phyloP scores from a whole-genome alignment of 257 asterid species.

The Solanum raphanifolium region DNA sequence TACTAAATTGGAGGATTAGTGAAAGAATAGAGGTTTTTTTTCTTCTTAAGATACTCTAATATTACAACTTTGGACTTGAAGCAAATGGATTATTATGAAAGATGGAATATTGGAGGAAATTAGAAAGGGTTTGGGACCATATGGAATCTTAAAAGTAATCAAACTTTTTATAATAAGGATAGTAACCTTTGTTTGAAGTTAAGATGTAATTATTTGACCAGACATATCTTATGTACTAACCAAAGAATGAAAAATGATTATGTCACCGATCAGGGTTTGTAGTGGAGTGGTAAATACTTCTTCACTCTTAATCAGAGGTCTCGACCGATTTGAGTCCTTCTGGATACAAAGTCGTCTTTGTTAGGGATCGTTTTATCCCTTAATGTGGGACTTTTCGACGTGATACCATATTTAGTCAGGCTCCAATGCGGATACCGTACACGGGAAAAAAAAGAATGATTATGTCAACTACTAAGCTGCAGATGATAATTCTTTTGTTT shows the following conservation, averaged over 20 bases:
- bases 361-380: not conserved
- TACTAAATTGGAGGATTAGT: constrained; percentile 21
- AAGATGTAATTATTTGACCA: constrained; percentile 29
- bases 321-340: not conserved
- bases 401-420: not conserved
- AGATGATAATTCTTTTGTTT: not conserved
- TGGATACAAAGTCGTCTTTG: not conserved
- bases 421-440: too few relatives aligned
- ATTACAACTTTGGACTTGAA: constrained; percentile 13
- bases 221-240: constrained; percentile 16
- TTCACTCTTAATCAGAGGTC: too few relatives aligned
- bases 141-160: constrained; percentile 20
- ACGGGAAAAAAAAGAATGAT: constrained; percentile 2
- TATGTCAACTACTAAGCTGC: constrained; percentile 3
- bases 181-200: constrained; percentile 17
- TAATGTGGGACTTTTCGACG: too few relatives aligned
- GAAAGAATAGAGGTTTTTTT: not conserved
- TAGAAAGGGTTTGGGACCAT: constrained; percentile 5
- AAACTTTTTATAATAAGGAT: not conserved
- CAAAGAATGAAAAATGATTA: constrained; percentile 17
- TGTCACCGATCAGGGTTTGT: not conserved
- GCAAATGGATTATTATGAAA: not conserved
- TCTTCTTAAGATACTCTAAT: constrained; percentile 3
- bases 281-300: not conserved
- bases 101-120: not conserved